Conservation (phyloP, 331 rosid genomes). For the Pyracantha coccinea region DNA sequence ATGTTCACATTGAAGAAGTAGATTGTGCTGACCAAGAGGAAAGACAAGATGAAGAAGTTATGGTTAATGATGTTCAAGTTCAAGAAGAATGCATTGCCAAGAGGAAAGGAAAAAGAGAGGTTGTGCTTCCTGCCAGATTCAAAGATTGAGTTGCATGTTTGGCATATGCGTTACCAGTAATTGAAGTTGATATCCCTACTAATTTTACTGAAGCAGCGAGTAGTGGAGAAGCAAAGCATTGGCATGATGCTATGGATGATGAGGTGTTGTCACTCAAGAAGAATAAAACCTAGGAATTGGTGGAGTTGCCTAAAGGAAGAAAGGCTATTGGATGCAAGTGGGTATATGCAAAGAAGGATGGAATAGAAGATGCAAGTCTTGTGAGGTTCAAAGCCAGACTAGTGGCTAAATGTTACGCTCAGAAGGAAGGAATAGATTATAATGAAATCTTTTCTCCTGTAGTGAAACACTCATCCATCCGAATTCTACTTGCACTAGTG, state of each 20-base stretch:
- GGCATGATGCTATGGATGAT: neutral
- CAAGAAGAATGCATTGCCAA: neutral
- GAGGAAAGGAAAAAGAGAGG: no score
- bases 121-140: neutral
- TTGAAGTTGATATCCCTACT: neutral
- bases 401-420: neutral
- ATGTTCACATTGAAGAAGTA: neutral
- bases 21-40: neutral
- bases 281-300: neutral
- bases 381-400: neutral
- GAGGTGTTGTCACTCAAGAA: neutral
- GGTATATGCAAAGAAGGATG: neutral
- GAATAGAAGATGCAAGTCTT: neutral
- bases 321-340: neutral
- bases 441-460: neutral
- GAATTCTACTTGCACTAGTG: neutral
- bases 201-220: no score
- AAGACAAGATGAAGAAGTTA: neutral
- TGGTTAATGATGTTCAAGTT: neutral
- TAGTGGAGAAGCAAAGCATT: neutral
- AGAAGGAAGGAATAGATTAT: neutral
- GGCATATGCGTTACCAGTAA: neutral
- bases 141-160: neutral
- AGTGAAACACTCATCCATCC: neutral
- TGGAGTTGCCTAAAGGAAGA: neutral